Conservation (phyloP, 495 filamentous ascomycete species). For the Penicillium bovifimosum region DNA sequence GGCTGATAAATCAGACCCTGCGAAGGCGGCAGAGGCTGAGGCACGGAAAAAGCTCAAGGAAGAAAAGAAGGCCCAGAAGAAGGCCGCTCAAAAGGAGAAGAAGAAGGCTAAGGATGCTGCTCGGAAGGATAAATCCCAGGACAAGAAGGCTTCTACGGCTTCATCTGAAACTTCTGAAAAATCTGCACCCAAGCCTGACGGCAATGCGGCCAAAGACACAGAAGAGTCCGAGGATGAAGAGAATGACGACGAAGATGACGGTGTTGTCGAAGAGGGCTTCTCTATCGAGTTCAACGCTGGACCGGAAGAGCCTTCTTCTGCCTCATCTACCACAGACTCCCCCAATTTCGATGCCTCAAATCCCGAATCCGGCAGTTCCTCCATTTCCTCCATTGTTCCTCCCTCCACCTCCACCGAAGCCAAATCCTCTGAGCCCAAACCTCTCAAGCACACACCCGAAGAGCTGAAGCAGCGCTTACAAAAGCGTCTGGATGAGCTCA, state of each 20-base stretch:
- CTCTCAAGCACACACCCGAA: constrained; percentile 54
- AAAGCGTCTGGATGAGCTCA: constrained; percentile 74
- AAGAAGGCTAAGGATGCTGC: constrained; percentile 43
- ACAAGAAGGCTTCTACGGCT: constrained; percentile 27
- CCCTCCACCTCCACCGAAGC: constrained; percentile 40
- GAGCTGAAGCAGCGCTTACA: constrained; percentile 68
- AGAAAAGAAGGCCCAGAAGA: constrained; percentile 47
- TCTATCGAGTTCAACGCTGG: constrained; percentile 37
- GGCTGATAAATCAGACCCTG: constrained; percentile 23
- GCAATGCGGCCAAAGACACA: constrained; percentile 27
- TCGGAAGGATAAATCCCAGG: constrained; percentile 40
- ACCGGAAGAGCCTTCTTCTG: constrained; percentile 40
- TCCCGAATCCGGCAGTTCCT: constrained; percentile 59
- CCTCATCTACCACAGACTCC: constrained; percentile 54
- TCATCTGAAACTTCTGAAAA: constrained; percentile 16
- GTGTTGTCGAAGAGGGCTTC: constrained; percentile 41
- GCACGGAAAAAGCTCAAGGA: constrained; percentile 39
- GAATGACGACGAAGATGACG: constrained; percentile 34
- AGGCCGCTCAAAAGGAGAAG: constrained; percentile 44
- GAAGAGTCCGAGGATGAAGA: constrained; percentile 18
- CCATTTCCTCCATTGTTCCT: constrained; percentile 63
- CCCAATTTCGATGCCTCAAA: constrained; percentile 59
- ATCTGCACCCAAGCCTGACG: constrained; percentile 18
- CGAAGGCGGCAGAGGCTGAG: constrained; percentile 36
- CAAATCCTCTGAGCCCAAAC: constrained; percentile 34